These are phyloP conservation scores for Acer saccharum DNA, from an alignment of 345 rosid species.

Conservation along the genomic window DNA sequence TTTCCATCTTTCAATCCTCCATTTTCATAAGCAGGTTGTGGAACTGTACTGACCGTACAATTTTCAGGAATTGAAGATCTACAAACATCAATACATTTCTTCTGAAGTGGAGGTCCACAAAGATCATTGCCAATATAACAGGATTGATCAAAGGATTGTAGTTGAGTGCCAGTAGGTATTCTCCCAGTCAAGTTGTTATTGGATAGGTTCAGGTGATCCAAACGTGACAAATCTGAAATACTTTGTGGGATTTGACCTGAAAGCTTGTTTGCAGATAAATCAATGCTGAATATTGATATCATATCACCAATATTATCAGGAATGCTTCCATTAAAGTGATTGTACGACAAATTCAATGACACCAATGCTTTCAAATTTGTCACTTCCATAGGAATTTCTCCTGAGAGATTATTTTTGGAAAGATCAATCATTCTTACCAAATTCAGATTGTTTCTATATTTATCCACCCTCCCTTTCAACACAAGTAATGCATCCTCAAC, in stretches of 20 bases:
- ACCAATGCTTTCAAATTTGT: not conserved
- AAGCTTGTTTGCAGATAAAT: slow-evolving; percentile 20
- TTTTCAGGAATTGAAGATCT: not conserved
- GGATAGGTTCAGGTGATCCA: too few species aligned
- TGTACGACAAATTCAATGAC: slow-evolving; percentile 22
- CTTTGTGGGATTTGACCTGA: slow-evolving; percentile 20
- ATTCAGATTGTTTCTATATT: not conserved
- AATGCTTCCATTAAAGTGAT: not conserved
- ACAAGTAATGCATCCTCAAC: not conserved
- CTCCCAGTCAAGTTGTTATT: not conserved
- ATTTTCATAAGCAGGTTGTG: not conserved
- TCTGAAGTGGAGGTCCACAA: slow-evolving; percentile 5
- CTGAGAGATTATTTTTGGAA: not conserved
- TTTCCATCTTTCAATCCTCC: not conserved
- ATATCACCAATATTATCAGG: slow-evolving; percentile 16
- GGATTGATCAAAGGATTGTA: not conserved
- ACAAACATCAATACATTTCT: too few species aligned
- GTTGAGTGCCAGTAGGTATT: too few species aligned
- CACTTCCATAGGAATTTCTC: not conserved
- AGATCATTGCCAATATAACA: not conserved
- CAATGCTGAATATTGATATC: slow-evolving; percentile 1
- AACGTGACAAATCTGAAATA: too few species aligned
- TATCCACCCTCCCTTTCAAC: not conserved
- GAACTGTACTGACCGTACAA: not conserved
- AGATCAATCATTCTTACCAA: not conserved